A percentile compares a stretch with the other conserved stretches of the same genome.
Evolutionary conservation across 2,329 filamentous ascomycete genomes (phyloP).

Genomic region (Cladosporium halotolerans): DNA sequence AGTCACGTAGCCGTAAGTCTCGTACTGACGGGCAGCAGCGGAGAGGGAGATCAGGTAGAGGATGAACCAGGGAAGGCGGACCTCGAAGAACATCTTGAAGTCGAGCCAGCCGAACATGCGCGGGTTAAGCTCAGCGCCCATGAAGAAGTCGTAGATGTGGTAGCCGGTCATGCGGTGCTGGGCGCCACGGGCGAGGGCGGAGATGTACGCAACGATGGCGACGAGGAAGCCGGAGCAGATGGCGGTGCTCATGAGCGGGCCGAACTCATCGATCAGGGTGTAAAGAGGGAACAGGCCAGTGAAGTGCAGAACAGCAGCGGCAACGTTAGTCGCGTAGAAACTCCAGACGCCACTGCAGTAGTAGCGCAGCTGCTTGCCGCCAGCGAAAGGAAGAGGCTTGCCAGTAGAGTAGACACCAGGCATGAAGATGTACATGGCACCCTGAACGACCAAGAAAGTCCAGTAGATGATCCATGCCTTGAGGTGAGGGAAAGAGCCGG

Average conservation of each 20-base stretch:
- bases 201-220: conserved; percentile 77
- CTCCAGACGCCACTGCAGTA: conserved; percentile 88
- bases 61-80: conserved; percentile 88
- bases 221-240: conserved; percentile 86
- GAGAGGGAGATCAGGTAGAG: conserved; percentile 72
- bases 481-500: conserved; percentile 73
- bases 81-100: conserved; percentile 95
- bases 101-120: conserved; percentile 70
- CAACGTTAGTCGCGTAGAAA: conserved; percentile 76
- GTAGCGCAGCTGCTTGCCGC: conserved; percentile 82
- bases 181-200: conserved; percentile 70
- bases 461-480: conserved; percentile 93
- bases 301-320: conserved; percentile 68
- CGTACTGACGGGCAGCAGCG: conserved; percentile 74
- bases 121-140: conserved; percentile 82
- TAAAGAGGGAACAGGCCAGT: conserved; percentile 83
- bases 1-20: conserved; percentile 77
- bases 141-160: conserved; percentile 81
- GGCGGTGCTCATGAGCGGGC: conserved; percentile 83
- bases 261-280: conserved; percentile 91
- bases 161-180: conserved; percentile 88
- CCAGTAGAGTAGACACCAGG: conserved; percentile 85
- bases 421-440: conserved; percentile 71
- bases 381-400: conserved; percentile 76
- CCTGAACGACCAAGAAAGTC: conserved; percentile 83